These are phyloP conservation scores for Rhizoclosmatium sp. DNA, from an alignment of 192 early-diverging fungal genomes.

Conservation along the genomic window DNA sequence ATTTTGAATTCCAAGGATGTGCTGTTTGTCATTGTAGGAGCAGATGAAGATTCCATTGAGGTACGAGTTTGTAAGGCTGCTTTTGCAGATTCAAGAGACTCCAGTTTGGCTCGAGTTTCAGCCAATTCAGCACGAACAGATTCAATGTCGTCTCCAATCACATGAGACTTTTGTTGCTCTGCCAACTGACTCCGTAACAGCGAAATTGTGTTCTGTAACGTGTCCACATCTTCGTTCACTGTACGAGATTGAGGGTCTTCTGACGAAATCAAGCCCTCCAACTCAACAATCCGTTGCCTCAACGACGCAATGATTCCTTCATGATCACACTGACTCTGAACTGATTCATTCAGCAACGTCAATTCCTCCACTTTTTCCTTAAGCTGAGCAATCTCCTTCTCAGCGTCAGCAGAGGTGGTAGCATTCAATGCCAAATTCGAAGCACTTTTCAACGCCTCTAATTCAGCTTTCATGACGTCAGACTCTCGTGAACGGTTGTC, in stretches of 20 bases:
- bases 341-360: background rate
- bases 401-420: background rate
- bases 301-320: background rate
- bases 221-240: background rate
- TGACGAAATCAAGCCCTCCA: constrained; percentile 12
- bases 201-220: background rate
- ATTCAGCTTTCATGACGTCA: constrained; percentile 1
- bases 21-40: background rate
- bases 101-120: background rate
- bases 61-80: background rate
- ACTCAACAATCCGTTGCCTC: background rate
- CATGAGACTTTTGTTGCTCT: background rate
- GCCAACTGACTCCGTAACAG: constrained; percentile 9
- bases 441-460: background rate
- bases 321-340: background rate
- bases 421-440: background rate
- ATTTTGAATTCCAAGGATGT: constrained; percentile 4
- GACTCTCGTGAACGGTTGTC: constrained; percentile 2
- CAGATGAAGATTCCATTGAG: background rate
- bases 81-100: background rate
- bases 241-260: background rate
- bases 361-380: constrained; percentile 11
- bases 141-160: background rate
- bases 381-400: background rate
- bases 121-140: background rate